These are phyloP conservation scores for Suillus weaverae DNA, from an alignment of 768 basidiomycete genomes.

Conservation along the genomic window DNA sequence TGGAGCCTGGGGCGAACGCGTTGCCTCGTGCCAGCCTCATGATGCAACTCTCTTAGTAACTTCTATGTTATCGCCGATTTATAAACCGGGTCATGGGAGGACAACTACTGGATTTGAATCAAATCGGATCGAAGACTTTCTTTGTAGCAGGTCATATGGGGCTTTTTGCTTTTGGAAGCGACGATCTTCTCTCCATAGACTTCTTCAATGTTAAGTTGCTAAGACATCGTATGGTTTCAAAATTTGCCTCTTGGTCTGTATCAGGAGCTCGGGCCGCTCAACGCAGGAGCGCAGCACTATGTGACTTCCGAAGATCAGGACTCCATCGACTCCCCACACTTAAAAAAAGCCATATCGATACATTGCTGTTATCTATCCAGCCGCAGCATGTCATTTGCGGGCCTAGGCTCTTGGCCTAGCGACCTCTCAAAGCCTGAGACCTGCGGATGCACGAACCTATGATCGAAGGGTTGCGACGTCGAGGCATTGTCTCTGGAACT, in stretches of 20 bases:
- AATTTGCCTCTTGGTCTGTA: background rate
- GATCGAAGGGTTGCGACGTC: background rate
- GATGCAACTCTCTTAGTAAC: background rate
- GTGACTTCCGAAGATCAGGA: background rate
- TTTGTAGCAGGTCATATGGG: background rate
- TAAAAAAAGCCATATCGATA: background rate
- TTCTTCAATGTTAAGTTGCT: background rate
- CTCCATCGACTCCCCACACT: background rate
- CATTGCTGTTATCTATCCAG: background rate
- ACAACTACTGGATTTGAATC: background rate
- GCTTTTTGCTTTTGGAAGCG: background rate
- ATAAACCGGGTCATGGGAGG: background rate
- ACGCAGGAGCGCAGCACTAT: background rate
- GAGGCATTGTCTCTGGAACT: background rate
- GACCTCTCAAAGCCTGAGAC: background rate
- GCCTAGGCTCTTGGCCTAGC: background rate
- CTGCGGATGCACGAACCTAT: background rate
- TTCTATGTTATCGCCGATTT: conserved; percentile 2
- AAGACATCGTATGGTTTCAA: background rate
- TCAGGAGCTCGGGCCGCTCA: background rate
- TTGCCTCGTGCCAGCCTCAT: background rate
- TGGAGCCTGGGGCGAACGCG: background rate
- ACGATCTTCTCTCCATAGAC: background rate
- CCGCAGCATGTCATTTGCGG: background rate
- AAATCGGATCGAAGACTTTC: background rate